Conservation (phyloP, 2,329 filamentous ascomycete species). For the Trichophyton simii region DNA sequence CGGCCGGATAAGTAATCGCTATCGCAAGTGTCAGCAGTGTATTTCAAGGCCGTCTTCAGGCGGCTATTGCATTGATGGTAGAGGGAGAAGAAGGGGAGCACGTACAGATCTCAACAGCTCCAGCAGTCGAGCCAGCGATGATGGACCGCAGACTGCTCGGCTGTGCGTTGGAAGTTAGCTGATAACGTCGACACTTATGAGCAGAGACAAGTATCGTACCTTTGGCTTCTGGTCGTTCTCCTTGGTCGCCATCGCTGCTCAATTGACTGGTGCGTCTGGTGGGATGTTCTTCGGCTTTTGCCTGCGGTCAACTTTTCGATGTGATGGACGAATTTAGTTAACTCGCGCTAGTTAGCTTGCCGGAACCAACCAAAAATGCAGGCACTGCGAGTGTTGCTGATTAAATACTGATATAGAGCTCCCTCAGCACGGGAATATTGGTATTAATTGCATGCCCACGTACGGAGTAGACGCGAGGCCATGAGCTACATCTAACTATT, state of each 20-base stretch:
- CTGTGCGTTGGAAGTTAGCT: constrained; percentile 22
- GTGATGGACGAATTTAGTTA: too few species aligned
- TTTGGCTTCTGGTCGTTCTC: constrained; percentile 28
- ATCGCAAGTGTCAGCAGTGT: constrained; percentile 16
- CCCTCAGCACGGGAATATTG: too few species aligned
- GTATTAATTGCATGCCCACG: too few species aligned
- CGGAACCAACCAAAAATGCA: too few species aligned
- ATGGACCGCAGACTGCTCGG: constrained; percentile 80
- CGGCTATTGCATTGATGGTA: not conserved
- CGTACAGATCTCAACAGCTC: constrained; percentile 83
- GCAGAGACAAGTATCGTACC: constrained; percentile 17
- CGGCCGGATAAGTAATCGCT: constrained; percentile 88
- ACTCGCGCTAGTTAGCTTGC: too few species aligned
- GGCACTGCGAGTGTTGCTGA: too few species aligned
- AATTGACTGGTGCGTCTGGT: not conserved
- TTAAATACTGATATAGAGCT: too few species aligned
- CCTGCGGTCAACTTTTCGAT: not conserved
- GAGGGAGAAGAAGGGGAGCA: not conserved
- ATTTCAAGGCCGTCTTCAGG: not conserved
- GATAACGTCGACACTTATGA: not conserved
- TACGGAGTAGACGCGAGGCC: too few species aligned
- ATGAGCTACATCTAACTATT: too few species aligned
- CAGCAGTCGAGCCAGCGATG: constrained; percentile 82
- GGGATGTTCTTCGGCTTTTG: not conserved
- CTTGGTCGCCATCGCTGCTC: constrained; percentile 14